Evolutionary conservation across 768 basidiomycete genomes (phyloP).

Genomic region (Obba rivulosa): DNA sequence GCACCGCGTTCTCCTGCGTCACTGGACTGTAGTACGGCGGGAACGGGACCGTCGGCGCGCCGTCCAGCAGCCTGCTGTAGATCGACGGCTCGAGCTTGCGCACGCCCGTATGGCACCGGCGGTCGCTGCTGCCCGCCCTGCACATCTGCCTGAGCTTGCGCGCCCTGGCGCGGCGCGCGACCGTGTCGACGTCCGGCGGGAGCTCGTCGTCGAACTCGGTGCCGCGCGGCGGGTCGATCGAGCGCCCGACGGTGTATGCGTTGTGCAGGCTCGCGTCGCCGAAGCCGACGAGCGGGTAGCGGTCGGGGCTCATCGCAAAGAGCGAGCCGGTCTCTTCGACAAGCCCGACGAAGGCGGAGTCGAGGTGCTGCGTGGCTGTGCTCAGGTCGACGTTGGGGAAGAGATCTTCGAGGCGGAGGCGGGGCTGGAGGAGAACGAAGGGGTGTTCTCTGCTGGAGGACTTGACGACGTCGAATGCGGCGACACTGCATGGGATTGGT

Average conservation of each 20-base stretch:
- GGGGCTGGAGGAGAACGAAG: constrained; percentile 85
- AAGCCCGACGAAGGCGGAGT: constrained; percentile 78
- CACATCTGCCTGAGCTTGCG: constrained; percentile 41
- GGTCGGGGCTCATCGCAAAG: constrained; percentile 79
- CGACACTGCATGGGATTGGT: constrained; percentile 48
- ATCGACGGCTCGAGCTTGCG: constrained; percentile 48
- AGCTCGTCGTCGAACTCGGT: constrained; percentile 25
- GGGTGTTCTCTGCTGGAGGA: constrained; percentile 46
- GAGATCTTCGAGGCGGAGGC: constrained; percentile 67
- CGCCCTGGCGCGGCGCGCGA: constrained; percentile 31
- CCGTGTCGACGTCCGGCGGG: constrained; percentile 36
- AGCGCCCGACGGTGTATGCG: constrained; percentile 6
- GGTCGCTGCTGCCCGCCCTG: constrained; percentile 33
- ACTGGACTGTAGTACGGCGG: constrained; percentile 16
- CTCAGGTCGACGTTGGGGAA: constrained; percentile 43
- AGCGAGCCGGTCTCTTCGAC: constrained; percentile 68
- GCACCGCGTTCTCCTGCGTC: not conserved
- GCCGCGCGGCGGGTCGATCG: constrained; percentile 32
- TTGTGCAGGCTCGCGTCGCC: constrained; percentile 34
- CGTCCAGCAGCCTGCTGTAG: constrained; percentile 50
- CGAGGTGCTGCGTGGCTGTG: constrained; percentile 36
- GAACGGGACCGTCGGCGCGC: constrained; percentile 36
- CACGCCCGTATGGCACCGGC: constrained; percentile 60
- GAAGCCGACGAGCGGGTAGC: constrained; percentile 80
- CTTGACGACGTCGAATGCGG: constrained; percentile 72